Base-by-base conservation (phyloP, 2,329 filamentous ascomycete species). In the Ascocoryne sarcoides region DNA sequence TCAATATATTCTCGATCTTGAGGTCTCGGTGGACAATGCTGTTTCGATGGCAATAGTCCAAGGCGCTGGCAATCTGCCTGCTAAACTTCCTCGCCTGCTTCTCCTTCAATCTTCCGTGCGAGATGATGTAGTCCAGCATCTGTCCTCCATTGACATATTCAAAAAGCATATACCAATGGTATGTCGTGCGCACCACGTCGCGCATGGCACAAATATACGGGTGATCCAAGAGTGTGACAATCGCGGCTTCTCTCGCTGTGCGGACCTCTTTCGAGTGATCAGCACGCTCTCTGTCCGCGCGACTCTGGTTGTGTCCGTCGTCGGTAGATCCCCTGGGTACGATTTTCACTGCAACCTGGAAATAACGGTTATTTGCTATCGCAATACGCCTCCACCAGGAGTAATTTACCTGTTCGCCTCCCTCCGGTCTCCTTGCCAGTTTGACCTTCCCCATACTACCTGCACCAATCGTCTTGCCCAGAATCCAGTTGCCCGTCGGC, bases 91-190 rank as follows among this genome's bases (percentile, higher is more conserved):
- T 81, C 7, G 92, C 92, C 64, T 95, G 90, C 65, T 96, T 96
- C 67, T 98, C 92, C 70, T 96, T 96, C 48, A 98, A 70, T 57
- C 93, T 85, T 43, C 90, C 92, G 58, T 98, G 92, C 3, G 89
- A 95, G 60, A 98, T 98, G 62, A 98, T 98, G 65, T 96, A 98
- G 67, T 98, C 92, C 46, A 98, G 79, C 92, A 98, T 96, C 66
- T 98, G 92, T 14, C 92, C 92, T 35, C 92, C 92, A 59, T 98
- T 95, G 63, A 98, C 92, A 62, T 92, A 95, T 66, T 98, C 92
- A 59, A 95, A 98, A 37, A 98, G 79, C 92, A 98, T 98, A 65
- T 98, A 98, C 92, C 92, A 98, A 64, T 98, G 92, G 61, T 95
- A 92, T 57, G 92, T 90, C 37, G 92, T 96, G 43, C 89, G 82